Evolutionary conservation across 1,139 yeast genomes (phyloP).

Genomic region (Geotrichum macrosporum): DNA sequence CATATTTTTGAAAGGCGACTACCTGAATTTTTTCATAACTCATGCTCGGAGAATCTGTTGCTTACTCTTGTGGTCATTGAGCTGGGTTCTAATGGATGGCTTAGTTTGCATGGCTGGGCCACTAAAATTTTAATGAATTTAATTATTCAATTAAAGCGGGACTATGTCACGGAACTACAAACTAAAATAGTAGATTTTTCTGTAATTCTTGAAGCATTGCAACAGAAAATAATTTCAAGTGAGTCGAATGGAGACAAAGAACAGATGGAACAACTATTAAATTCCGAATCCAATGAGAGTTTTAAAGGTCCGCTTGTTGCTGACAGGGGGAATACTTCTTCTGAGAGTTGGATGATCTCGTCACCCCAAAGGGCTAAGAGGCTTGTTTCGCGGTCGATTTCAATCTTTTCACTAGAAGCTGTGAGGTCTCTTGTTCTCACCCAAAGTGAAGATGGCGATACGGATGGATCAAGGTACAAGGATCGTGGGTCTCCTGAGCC

Average conservation of each 20-base stretch:
- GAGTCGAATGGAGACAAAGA: too few species aligned
- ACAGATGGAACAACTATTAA: too few species aligned
- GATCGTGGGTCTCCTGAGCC: background rate
- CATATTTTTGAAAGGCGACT: conserved; percentile 2
- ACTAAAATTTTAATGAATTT: conserved; percentile 5
- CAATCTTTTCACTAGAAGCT: background rate
- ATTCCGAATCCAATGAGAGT: too few species aligned
- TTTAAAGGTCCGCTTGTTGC: too few species aligned
- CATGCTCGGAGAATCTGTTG: conserved; percentile 13
- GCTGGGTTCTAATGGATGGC: conserved; percentile 19
- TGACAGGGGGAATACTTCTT: background rate
- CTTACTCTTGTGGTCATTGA: conserved; percentile 14
- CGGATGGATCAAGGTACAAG: background rate
- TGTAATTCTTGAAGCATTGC: too few species aligned
- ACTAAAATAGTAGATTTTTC: conserved; percentile 7
- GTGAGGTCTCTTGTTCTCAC: background rate
- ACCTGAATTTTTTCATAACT: conserved; percentile 13
- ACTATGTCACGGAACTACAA: conserved; percentile 3
- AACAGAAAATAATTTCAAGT: too few species aligned
- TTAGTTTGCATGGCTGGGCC: conserved; percentile 17
- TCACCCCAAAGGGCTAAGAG: conserved; percentile 3
- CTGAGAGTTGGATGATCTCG: conserved; percentile 1
- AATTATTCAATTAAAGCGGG: conserved; percentile 2
- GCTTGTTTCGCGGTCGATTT: background rate
- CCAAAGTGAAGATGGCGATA: background rate